Base-by-base conservation (phyloP, 1,139 yeast genomes). In the Geotrichum histeridarum region DNA sequence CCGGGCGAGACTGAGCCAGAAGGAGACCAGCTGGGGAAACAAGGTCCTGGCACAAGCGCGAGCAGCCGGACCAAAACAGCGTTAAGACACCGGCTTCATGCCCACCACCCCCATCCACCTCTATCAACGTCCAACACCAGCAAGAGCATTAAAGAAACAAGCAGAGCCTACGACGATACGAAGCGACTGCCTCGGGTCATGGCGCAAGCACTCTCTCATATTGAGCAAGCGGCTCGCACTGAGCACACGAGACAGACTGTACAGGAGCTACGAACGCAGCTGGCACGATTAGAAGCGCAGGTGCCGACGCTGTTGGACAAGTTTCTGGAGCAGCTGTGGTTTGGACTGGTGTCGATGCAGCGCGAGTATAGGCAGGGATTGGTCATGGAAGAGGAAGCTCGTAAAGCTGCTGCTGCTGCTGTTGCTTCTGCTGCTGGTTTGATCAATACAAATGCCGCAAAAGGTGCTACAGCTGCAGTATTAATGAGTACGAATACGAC, bases 291-390 rank as follows among this genome's bases (percentile, higher is more conserved):
- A 8, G 55, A 53, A 32, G 22, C 49, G 6, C 37, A 44, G 15
- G 50, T 44, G 14, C 55, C 55, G 6, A 36, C 49, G 37, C 36
- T 53, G 15, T 8, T 48, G 30, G 55, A 53, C n/a, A 48, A 48
- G 39, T 44, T 53, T 48, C 27, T 53, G 8, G 52, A 53, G 44
- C 52, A 53, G 42, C 45, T 48, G 18, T 53, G 55, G 55, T 47
- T 42, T 38, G 51, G 45, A 11, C 37, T 53, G 36, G 52, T 53
- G 14, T 32, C 39, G 8, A 43, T 43, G 52, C 52, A 48, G 36
- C 14, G 50, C 15, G 52, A 53, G 45, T 48, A 53, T 32, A 37
- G 50, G 18, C 37, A 33, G 18, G 44, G 32, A 22, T 22, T 22
- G 27, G 27, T 22, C 27, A 22, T 22, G 27, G 27, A 22, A 22